A percentile compares a stretch with the other conserved stretches of the same genome.
These are phyloP conservation scores for Mortierella sp. DNA, from an alignment of 371 early-diverging fungal genomes.

Conservation along the genomic window DNA sequence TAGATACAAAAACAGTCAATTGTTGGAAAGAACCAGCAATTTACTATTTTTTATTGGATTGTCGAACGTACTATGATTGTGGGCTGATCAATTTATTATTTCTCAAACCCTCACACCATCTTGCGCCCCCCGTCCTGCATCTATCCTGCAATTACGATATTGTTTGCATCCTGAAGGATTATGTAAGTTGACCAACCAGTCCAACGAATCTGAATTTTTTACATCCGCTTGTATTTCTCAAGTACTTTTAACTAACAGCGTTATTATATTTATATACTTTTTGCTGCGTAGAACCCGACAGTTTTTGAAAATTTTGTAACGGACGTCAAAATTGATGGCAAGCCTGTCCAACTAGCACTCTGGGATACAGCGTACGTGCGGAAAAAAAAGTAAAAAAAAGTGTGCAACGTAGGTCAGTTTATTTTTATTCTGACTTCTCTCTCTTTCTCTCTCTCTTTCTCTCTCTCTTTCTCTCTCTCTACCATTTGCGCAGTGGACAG, in stretches of 20 bases:
- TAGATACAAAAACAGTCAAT: neutral
- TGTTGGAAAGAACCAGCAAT: constrained; percentile 1
- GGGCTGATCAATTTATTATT: constrained; percentile 1
- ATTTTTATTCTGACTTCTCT: neutral
- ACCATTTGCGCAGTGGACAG: constrained; percentile 68
- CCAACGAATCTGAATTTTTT: no score
- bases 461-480: neutral
- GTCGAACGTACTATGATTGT: neutral
- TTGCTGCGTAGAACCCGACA: constrained; percentile 67
- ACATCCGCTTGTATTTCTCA: no score
- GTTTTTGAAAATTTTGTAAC: constrained; percentile 79
- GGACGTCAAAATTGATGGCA: constrained; percentile 72
- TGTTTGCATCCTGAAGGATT: constrained; percentile 13
- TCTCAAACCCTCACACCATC: neutral
- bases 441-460: constrained; percentile 8
- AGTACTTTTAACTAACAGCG: neutral
- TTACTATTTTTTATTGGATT: neutral
- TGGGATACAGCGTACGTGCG: constrained; percentile 80
- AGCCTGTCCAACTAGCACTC: constrained; percentile 68
- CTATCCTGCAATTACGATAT: neutral
- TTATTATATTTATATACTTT: neutral
- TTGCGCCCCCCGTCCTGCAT: neutral
- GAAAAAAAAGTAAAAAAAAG: constrained; percentile 1
- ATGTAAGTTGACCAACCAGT: constrained; percentile 16
- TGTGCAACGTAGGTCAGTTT: neutral